Evolutionary conservation across 2,329 filamentous ascomycete genomes (phyloP).

Genomic region (Fusarium multiceps): DNA sequence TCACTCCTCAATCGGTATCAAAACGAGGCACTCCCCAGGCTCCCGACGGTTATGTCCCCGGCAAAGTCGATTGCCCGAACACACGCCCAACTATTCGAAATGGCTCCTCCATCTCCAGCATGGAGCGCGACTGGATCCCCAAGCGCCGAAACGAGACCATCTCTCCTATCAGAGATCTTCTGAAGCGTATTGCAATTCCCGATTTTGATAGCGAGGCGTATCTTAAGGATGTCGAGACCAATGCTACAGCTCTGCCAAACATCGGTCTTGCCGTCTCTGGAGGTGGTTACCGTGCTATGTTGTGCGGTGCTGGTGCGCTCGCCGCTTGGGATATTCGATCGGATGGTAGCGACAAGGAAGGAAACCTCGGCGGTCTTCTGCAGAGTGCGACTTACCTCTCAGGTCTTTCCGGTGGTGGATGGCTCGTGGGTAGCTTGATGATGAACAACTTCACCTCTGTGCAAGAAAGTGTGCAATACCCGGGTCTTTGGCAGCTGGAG

Average conservation of each 20-base stretch:
- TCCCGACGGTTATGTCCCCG: conserved; percentile 74
- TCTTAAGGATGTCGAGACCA: conserved; percentile 58
- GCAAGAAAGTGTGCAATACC: conserved; percentile 51
- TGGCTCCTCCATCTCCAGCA: conserved; percentile 65
- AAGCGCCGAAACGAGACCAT: conserved; percentile 78
- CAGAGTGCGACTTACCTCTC: conserved; percentile 85
- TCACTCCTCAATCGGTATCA: conserved; percentile 28
- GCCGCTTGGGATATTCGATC: conserved; percentile 84
- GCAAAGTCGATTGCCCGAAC: conserved; percentile 73
- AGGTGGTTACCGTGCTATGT: conserved; percentile 86
- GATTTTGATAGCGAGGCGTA: conserved; percentile 81
- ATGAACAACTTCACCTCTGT: conserved; percentile 84
- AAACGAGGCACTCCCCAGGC: conserved; percentile 49
- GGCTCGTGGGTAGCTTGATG: conserved; percentile 85
- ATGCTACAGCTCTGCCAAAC: conserved; percentile 57
- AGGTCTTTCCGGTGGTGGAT: conserved; percentile 84
- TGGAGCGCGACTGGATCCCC: conserved; percentile 80
- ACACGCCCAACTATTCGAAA: conserved; percentile 78
- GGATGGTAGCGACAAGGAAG: conserved; percentile 55
- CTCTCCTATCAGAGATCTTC: conserved; percentile 77
- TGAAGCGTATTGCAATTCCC: conserved; percentile 77
- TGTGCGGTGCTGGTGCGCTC: conserved; percentile 83
- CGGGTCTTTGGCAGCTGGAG: conserved; percentile 56
- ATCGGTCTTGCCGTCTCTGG: conserved; percentile 84
- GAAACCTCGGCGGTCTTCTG: conserved; percentile 82